Conservation (phyloP, 2,329 filamentous ascomycete species). For the Phyllachora maydis region DNA sequence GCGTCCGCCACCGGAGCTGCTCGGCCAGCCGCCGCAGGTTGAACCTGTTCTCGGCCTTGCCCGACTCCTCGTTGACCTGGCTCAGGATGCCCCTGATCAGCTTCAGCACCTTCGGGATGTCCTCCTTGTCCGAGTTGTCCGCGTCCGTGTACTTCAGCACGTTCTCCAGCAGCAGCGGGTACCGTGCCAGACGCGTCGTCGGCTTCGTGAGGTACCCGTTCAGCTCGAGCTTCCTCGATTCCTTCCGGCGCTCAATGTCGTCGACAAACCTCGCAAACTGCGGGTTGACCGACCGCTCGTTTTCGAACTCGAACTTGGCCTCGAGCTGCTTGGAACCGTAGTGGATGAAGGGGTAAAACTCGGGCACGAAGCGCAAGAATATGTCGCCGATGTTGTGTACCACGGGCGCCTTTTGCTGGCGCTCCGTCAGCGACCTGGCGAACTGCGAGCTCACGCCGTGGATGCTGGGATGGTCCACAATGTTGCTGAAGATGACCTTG, state of each 20-base stretch:
- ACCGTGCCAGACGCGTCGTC: slow-evolving; percentile 83
- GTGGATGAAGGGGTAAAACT: slow-evolving; percentile 88
- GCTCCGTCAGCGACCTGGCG: slow-evolving; percentile 67
- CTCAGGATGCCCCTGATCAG: slow-evolving; percentile 75
- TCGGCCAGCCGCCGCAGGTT: slow-evolving; percentile 84
- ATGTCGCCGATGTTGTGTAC: slow-evolving; percentile 85
- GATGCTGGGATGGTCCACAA: slow-evolving; percentile 63
- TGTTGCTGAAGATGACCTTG: slow-evolving; percentile 86
- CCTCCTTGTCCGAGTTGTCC: slow-evolving; percentile 72
- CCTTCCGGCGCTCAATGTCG: slow-evolving; percentile 86
- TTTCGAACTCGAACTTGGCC: slow-evolving; percentile 95
- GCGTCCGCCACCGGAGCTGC: slow-evolving; percentile 75
- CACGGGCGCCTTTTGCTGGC: slow-evolving; percentile 79
- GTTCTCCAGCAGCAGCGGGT: slow-evolving; percentile 78
- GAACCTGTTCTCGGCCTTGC: slow-evolving; percentile 94
- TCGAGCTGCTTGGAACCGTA: slow-evolving; percentile 93
- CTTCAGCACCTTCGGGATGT: slow-evolving; percentile 74
- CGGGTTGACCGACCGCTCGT: slow-evolving; percentile 72
- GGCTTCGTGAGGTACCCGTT: slow-evolving; percentile 97
- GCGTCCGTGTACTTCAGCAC: slow-evolving; percentile 83
- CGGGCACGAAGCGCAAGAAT: slow-evolving; percentile 77
- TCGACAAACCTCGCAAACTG: slow-evolving; percentile 84
- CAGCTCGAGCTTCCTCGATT: slow-evolving; percentile 87
- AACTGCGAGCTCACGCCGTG: slow-evolving; percentile 79
- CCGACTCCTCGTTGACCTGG: slow-evolving; percentile 83